Evolutionary conservation across 371 early-diverging fungal species (phyloP).

Genomic region (Neoconidiobolus thromboides): DNA sequence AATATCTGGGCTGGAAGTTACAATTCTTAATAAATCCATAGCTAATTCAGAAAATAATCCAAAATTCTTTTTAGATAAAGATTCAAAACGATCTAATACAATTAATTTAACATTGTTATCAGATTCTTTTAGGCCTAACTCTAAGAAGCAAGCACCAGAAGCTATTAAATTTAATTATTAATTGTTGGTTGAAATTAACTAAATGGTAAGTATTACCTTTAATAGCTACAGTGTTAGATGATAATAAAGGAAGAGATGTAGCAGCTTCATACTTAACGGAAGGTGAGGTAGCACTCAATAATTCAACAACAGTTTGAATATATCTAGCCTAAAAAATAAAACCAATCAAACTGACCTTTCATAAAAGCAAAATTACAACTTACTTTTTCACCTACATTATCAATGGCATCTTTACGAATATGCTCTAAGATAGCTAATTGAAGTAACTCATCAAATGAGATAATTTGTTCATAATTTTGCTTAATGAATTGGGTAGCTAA

Average conservation of each 20-base stretch:
- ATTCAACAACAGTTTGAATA: slow-evolving; percentile 69
- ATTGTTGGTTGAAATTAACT: neutral
- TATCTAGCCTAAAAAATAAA: slow-evolving; percentile 12
- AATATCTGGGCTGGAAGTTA: slow-evolving; percentile 71
- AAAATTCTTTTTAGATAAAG: slow-evolving; percentile 66
- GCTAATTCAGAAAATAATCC: slow-evolving; percentile 72
- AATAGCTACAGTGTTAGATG: slow-evolving; percentile 72
- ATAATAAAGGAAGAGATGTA: slow-evolving; percentile 65
- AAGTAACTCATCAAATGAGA: slow-evolving; percentile 69
- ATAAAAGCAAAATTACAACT: neutral
- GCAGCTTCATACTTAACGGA: slow-evolving; percentile 96
- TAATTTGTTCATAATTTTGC: slow-evolving; percentile 46
- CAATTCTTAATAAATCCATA: slow-evolving; percentile 81
- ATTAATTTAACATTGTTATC: slow-evolving; percentile 96
- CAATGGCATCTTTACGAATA: slow-evolving; percentile 77
- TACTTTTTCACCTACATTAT: slow-evolving; percentile 61
- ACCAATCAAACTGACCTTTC: neutral
- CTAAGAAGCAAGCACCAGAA: slow-evolving; percentile 76
- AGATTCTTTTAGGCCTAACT: slow-evolving; percentile 74
- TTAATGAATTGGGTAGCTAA: slow-evolving; percentile 71
- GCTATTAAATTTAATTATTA: slow-evolving; percentile 20
- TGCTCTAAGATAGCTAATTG: slow-evolving; percentile 86
- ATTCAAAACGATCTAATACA: slow-evolving; percentile 76
- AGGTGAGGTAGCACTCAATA: slow-evolving; percentile 57
- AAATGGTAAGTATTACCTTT: slow-evolving; percentile 32